phyloP scores from a whole-genome alignment of 257 asterid species.

The Cinchona pubescens region DNA sequence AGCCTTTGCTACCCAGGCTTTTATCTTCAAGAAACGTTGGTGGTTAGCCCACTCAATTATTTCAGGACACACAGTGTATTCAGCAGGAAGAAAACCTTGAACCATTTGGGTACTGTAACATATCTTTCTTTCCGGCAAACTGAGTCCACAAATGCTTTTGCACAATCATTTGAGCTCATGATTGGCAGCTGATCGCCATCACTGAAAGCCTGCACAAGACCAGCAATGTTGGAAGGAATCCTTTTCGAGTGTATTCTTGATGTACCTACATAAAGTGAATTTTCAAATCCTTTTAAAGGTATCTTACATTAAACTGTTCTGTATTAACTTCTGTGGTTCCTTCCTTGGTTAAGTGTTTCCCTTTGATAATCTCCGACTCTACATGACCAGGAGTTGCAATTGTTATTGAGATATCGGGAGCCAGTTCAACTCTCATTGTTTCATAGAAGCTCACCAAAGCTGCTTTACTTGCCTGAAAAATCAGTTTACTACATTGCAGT shows the following conservation, averaged over 20 bases:
- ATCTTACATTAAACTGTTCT: neutral
- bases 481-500: neutral
- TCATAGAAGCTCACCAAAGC: conserved; percentile 25
- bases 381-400: conserved; percentile 20
- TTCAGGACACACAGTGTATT: conserved; percentile 18
- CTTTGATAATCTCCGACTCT: conserved; percentile 24
- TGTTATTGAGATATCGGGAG: conserved; percentile 24
- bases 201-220: neutral
- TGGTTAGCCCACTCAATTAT: conserved; percentile 5
- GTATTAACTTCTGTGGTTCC: conserved; percentile 9
- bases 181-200: conserved; percentile 6
- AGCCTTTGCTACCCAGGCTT: neutral
- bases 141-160: conserved; percentile 19
- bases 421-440: conserved; percentile 19
- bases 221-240: neutral
- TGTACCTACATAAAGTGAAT: neutral
- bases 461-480: conserved; percentile 27
- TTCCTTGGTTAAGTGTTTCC: conserved; percentile 12
- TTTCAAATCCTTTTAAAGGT: neutral
- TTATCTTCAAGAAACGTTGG: neutral
- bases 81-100: neutral
- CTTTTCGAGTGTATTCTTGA: too few relatives aligned
- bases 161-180: conserved; percentile 22
- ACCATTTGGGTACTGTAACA: conserved; percentile 22
- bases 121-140: conserved; percentile 17